phyloP scores from a whole-genome alignment of 2,329 filamentous ascomycete genomes.

The Beauveria sp. region DNA sequence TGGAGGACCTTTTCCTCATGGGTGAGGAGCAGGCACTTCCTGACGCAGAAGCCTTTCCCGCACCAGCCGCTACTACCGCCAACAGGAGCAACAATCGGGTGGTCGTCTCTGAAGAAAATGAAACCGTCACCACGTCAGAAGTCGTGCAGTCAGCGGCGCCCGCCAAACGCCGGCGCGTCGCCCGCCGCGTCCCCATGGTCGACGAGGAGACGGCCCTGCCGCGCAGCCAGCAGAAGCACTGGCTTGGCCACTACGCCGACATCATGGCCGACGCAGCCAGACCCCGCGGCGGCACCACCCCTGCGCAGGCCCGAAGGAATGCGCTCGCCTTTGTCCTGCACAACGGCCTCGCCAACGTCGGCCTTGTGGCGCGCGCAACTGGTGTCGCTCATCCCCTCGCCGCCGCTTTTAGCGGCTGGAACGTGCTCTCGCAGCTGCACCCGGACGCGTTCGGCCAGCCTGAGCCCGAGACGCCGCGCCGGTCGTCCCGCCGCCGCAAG shows the following conservation, averaged over 20 bases:
- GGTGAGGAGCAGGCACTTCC: conserved; percentile 14
- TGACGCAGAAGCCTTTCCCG: conserved; percentile 5
- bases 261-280: conserved; percentile 46
- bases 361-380: conserved; percentile 15
- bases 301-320: conserved; percentile 32
- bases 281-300: conserved; percentile 16
- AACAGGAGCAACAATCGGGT: neutral
- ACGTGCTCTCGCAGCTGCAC: neutral
- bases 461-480: conserved; percentile 16
- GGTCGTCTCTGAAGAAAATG: conserved; percentile 12
- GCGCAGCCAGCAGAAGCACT: conserved; percentile 29
- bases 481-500: conserved; percentile 30
- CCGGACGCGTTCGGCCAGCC: conserved; percentile 22
- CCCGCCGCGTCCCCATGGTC: conserved; percentile 17
- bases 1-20: conserved; percentile 11
- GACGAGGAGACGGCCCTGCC: conserved; percentile 29
- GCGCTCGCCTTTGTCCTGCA: conserved; percentile 24
- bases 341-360: conserved; percentile 30
- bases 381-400: conserved; percentile 36
- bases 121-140: conserved; percentile 15
- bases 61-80: neutral
- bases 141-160: conserved; percentile 13
- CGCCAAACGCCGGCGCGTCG: neutral
- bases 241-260: conserved; percentile 35
- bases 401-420: conserved; percentile 29